These are phyloP conservation scores for Teunomyces atbi DNA, from an alignment of 805 yeast genomes.

Conservation along the genomic window DNA sequence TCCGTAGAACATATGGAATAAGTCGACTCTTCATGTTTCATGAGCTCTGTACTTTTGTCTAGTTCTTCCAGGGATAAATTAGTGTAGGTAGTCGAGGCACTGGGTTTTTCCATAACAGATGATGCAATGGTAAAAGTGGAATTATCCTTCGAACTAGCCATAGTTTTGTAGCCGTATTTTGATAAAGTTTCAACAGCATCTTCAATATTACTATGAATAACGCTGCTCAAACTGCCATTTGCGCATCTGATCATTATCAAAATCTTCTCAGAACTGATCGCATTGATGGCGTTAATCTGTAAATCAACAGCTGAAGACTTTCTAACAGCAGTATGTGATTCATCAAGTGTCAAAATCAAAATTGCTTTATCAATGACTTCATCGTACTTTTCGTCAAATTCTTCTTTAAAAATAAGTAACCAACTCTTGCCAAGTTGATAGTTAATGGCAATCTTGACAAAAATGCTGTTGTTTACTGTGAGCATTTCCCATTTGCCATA, in stretches of 20 bases:
- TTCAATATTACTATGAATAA: conserved; percentile 24
- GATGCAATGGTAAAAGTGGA: conserved; percentile 33
- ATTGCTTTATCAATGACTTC: conserved; percentile 38
- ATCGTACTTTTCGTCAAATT: conserved; percentile 25
- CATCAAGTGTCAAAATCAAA: conserved; percentile 30
- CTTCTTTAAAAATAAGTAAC: conserved; percentile 42
- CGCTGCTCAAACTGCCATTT: conserved; percentile 23
- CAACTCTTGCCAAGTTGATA: conserved; percentile 33
- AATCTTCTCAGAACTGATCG: conserved; percentile 29
- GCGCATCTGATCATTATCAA: conserved; percentile 35
- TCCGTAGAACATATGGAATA: conserved; percentile 20
- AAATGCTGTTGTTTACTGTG: conserved; percentile 34
- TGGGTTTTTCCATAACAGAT: conserved; percentile 34
- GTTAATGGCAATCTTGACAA: conserved; percentile 39
- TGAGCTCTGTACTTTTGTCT: conserved; percentile 2
- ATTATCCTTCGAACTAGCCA: conserved; percentile 11
- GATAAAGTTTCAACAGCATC: conserved; percentile 12
- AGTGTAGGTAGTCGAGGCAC: conserved; percentile 5
- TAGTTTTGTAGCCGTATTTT: background rate
- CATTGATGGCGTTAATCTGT: conserved; percentile 31
- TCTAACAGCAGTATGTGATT: conserved; percentile 21
- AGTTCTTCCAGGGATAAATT: conserved; percentile 1
- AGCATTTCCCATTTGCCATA: conserved; percentile 47
- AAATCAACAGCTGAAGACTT: conserved; percentile 40
- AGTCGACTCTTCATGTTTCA: conserved; percentile 15